These are phyloP conservation scores for Gorgonomyces haynaldii DNA, from an alignment of 192 early-diverging fungal species.

Conservation along the genomic window DNA sequence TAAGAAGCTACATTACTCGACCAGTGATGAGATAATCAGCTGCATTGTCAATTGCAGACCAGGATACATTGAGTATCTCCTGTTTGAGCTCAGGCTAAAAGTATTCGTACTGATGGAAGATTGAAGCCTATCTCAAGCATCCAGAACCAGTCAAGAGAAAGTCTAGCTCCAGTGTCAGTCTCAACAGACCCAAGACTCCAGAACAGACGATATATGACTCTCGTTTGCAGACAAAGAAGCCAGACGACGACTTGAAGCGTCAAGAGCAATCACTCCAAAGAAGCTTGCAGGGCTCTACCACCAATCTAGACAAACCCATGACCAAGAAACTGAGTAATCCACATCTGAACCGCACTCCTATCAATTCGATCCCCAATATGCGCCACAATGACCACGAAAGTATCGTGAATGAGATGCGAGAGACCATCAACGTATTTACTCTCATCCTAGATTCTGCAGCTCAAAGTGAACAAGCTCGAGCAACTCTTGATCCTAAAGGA, in stretches of 20 bases:
- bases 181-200: conserved; percentile 4
- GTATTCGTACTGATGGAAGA: conserved; percentile 15
- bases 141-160: neutral
- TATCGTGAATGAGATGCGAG: conserved; percentile 29
- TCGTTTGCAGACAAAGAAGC: too few relatives aligned
- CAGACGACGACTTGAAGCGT: neutral
- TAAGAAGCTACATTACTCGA: conserved; percentile 26
- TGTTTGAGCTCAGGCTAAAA: conserved; percentile 30
- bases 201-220: conserved; percentile 10
- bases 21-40: conserved; percentile 26
- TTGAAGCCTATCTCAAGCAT: conserved; percentile 7
- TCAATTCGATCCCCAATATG: conserved; percentile 3
- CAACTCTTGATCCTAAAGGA: conserved; percentile 32
- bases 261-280: neutral
- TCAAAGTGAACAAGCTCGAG: conserved; percentile 42
- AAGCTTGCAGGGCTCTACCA: too few relatives aligned
- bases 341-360: neutral
- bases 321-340: too few relatives aligned
- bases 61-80: conserved; percentile 34
- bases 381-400: neutral
- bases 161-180: too few relatives aligned
- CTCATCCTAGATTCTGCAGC: conserved; percentile 39
- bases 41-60: conserved; percentile 31
- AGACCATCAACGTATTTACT: conserved; percentile 36
- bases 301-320: too few relatives aligned